Conservation (phyloP, 2,329 filamentous ascomycete genomes). For the Xylariales sp. region DNA sequence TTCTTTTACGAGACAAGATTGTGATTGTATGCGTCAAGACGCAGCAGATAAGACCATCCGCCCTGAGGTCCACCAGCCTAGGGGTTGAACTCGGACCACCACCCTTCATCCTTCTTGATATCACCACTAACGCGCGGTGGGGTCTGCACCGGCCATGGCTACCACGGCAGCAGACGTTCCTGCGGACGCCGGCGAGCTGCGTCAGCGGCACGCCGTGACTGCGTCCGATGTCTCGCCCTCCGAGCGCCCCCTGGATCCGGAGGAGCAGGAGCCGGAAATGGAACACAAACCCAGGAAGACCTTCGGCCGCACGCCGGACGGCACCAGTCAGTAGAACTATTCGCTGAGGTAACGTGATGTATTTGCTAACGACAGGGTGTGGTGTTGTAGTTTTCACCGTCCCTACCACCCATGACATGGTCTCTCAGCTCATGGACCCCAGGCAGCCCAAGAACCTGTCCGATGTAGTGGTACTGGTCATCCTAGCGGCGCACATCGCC, state of each 20-base stretch:
- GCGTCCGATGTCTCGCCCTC: slow-evolving; percentile 9
- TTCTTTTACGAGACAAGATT: no score
- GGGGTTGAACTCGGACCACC: no score
- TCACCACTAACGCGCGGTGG: no score
- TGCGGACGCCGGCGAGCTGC: slow-evolving; percentile 18
- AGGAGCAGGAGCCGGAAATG: slow-evolving; percentile 9
- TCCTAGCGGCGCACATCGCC: slow-evolving; percentile 72
- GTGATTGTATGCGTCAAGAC: no score
- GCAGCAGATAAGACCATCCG: no score
- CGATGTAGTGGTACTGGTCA: slow-evolving; percentile 73
- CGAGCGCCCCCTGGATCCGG: slow-evolving; percentile 10
- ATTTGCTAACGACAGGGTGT: slow-evolving; percentile 6
- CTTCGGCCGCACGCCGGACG: slow-evolving; percentile 85
- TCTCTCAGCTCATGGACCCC: slow-evolving; percentile 91
- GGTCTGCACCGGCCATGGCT: no score
- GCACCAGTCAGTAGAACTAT: slow-evolving; percentile 66
- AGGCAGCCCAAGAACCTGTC: slow-evolving; percentile 93
- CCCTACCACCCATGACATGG: slow-evolving; percentile 97
- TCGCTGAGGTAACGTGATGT: not conserved
- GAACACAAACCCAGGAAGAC: slow-evolving; percentile 59
- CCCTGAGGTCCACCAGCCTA: no score
- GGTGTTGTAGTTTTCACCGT: slow-evolving; percentile 77
- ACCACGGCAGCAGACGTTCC: slow-evolving; percentile 12
- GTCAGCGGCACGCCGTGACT: slow-evolving; percentile 18
- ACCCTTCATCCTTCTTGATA: no score